Conservation (phyloP, 306 rosid species). For the Corylus heterophylla region DNA sequence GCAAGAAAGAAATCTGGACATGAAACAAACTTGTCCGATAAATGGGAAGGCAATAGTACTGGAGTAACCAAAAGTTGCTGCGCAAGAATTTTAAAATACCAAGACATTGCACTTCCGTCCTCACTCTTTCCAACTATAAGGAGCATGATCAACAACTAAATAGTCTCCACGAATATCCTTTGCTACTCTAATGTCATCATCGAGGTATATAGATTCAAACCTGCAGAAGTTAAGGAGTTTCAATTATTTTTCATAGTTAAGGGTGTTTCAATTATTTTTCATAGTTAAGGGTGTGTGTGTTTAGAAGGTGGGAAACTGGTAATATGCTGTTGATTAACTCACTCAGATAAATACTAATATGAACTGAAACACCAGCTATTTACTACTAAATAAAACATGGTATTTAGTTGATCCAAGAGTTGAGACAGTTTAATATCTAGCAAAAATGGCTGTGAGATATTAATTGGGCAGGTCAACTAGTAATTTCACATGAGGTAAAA, state of each 20-base stretch:
- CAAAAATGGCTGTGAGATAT: neutral
- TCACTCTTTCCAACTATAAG: slow-evolving; percentile 74
- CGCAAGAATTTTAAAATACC: neutral
- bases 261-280: neutral
- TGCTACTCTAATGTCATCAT: slow-evolving; percentile 63
- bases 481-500: neutral
- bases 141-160: slow-evolving; percentile 72
- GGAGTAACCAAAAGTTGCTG: neutral
- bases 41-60: neutral
- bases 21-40: neutral
- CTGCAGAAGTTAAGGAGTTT: slow-evolving; percentile 24
- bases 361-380: neutral
- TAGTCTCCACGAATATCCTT: slow-evolving; percentile 85
- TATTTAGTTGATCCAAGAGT: neutral
- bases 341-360: neutral
- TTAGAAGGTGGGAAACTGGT: neutral
- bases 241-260: neutral
- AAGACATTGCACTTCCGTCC: neutral
- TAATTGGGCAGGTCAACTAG: neutral
- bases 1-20: neutral
- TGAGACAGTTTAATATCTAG: neutral
- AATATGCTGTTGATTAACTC: slow-evolving; percentile 4
- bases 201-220: slow-evolving; percentile 73
- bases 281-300: neutral
- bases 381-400: neutral